Evolutionary conservation across 768 basidiomycete species (phyloP).

Genomic region (Rhodotorula taiwanensis): DNA sequence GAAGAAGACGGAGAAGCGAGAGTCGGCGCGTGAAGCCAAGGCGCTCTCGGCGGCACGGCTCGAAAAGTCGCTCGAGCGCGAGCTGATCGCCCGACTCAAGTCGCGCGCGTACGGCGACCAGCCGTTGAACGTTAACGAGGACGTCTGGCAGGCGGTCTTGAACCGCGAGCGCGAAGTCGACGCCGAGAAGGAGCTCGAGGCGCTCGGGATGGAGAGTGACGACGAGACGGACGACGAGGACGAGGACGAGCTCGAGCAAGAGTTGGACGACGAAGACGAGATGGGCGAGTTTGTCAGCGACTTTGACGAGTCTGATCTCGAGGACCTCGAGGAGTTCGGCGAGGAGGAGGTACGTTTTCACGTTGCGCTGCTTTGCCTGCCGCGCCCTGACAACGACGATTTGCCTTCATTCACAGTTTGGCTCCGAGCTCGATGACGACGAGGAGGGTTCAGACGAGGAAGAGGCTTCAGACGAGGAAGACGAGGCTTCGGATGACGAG

Average conservation of each 20-base stretch:
- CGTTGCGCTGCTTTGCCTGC: too few relatives aligned
- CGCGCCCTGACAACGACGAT: too few relatives aligned
- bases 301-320: conserved; percentile 57
- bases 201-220: conserved; percentile 44
- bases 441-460: conserved; percentile 48
- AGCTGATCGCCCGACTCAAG: conserved; percentile 89
- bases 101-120: conserved; percentile 96
- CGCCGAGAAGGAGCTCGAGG: conserved; percentile 52
- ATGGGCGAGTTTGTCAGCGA: conserved; percentile 70
- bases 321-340: conserved; percentile 49
- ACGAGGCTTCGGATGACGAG: conserved; percentile 45
- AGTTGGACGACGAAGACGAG: conserved; percentile 51
- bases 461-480: conserved; percentile 48
- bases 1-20: conserved; percentile 91
- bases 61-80: conserved; percentile 90
- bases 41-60: conserved; percentile 91
- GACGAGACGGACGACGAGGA: conserved; percentile 56
- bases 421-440: conserved; percentile 46
- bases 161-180: conserved; percentile 60
- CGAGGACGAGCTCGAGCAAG: conserved; percentile 58
- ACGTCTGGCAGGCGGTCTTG: conserved; percentile 85
- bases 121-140: conserved; percentile 95
- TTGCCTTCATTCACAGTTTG: conserved; percentile 41
- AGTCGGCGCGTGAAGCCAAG: conserved; percentile 86
- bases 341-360: conserved; percentile 35